phyloP scores from a whole-genome alignment of 1,139 yeast species.

The Casaregolazyma lundiana region DNA sequence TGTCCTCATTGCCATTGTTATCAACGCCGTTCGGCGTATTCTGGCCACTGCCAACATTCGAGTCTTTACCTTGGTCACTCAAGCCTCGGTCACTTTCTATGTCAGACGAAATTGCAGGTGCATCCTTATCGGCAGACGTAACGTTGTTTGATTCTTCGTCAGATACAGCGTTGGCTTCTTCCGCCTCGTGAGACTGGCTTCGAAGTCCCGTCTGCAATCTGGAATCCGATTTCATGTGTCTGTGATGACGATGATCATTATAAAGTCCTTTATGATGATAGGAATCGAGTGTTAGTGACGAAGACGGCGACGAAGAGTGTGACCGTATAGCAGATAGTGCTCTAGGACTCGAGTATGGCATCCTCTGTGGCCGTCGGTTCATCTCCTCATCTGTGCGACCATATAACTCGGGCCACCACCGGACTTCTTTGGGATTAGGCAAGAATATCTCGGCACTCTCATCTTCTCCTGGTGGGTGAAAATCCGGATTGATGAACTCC shows the following conservation, averaged over 20 bases:
- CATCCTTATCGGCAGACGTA: neutral
- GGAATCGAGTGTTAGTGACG: neutral
- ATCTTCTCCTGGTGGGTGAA: constrained; percentile 22
- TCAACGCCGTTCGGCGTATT: neutral
- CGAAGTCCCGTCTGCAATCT: neutral
- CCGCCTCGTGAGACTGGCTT: neutral
- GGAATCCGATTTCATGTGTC: neutral
- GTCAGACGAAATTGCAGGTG: neutral
- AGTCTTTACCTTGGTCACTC: constrained; percentile 1
- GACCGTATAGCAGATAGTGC: neutral
- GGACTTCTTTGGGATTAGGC: constrained; percentile 63
- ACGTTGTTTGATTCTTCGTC: neutral
- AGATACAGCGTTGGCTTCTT: no score
- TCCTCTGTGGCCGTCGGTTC: constrained; percentile 39
- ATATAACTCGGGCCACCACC: constrained; percentile 85
- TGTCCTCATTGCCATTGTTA: constrained; percentile 2
- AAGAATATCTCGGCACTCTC: constrained; percentile 42
- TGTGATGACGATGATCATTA: neutral
- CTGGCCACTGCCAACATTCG: no score
- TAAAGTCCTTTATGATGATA: neutral
- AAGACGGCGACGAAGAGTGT: neutral
- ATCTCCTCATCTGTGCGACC: constrained; percentile 78
- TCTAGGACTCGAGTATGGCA: neutral
- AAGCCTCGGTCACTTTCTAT: neutral
- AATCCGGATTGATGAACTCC: constrained; percentile 63